These are phyloP conservation scores for Claviceps quebecensis DNA, from an alignment of 2,329 filamentous ascomycete species.

Conservation along the genomic window DNA sequence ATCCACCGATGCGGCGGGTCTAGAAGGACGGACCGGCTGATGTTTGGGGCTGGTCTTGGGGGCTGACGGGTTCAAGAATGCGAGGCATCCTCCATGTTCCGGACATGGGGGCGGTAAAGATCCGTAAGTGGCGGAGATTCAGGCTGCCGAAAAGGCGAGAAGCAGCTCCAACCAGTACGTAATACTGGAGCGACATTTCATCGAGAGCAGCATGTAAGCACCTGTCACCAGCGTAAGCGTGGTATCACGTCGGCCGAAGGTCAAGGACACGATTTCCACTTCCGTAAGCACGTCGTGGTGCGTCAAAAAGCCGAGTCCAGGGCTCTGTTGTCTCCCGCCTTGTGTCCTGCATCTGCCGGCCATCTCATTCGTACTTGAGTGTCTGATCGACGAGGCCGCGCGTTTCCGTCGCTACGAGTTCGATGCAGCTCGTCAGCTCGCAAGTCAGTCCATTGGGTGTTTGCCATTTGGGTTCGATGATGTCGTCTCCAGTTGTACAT, in stretches of 20 bases:
- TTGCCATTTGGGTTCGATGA: background rate
- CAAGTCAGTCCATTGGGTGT: background rate
- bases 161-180: background rate
- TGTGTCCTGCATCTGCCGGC: background rate
- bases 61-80: background rate
- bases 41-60: background rate
- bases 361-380: background rate
- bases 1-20: background rate
- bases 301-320: background rate
- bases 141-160: background rate
- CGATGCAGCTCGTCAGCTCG: background rate
- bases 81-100: conserved; percentile 2
- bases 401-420: background rate
- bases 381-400: background rate
- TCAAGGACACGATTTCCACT: background rate
- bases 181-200: background rate
- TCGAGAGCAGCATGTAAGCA: background rate
- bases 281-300: background rate
- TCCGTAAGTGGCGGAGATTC: background rate
- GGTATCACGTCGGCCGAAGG: background rate
- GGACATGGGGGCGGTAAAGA: background rate
- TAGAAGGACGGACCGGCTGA: background rate
- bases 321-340: background rate
- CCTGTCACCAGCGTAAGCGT: background rate
- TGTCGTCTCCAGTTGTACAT: background rate